Evolutionary conservation across 2,329 filamentous ascomycete species (phyloP), one percentile per base, ranked within the genome.

Genomic region (Dactylellina cionopaga): DNA sequence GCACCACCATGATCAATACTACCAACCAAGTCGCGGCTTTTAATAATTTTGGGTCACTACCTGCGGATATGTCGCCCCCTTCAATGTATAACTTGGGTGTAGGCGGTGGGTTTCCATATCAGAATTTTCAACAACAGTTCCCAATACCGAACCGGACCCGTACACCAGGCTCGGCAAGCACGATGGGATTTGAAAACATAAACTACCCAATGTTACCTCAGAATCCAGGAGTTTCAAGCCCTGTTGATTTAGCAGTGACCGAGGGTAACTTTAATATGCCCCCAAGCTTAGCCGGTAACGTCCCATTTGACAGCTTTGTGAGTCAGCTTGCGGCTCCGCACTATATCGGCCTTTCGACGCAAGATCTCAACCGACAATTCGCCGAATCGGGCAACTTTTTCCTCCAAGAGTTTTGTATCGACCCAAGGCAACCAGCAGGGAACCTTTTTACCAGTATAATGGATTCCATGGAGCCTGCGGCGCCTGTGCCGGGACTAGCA

Each of bases 401-500:
- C n/a, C n/a, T 13, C 22, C 9, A 15, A 1, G 31, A 72, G n/a
- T 65, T 19, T 25, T 29, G 44, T 11, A 54, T 72, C 9, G 68
- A 60, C 27, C 15, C 47, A 7, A 51, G 22, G 11, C 33, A 39
- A 19, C 52, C 68, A 1, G 68, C 68, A 5, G 52, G 44, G 11
- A 17, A 39, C 33, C 44, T 54, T 5, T 72, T 64, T 15, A 59
- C 47, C n/a, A 22, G 55, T 2, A 65, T 72, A 5, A 52, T 72
- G 59, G 59, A 60, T 15, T 5, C 2, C 9, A 72, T 72, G 68
- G 68, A 72, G 19, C 47, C 68, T 17, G 25, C 52, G 11, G 59
- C 68, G 6, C 59, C 58, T 7, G 59, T 72, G 17, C 25, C 44
- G n/a, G 44, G 24, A 1, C 43, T 71, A 1, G 31, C 52, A 7